Evolutionary conservation across 371 early-diverging fungal species (phyloP), one percentile per base, ranked within the genome.

Genomic region (Polyrhizophydium stewartii): DNA sequence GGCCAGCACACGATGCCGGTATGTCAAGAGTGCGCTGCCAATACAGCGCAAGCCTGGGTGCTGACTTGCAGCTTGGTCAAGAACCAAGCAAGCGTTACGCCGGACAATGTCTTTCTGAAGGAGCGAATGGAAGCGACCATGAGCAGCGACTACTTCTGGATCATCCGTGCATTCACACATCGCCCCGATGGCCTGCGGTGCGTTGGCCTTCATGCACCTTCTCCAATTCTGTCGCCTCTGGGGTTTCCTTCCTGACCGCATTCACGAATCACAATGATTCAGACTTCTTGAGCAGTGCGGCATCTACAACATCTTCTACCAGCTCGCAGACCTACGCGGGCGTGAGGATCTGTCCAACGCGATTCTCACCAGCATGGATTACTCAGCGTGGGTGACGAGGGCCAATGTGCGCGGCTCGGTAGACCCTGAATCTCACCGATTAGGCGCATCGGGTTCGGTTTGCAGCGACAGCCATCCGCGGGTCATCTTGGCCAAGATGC

Each of bases 271-370:
- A 43, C n/a, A n/a, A 43, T 17, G 43, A 16, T 43, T 17, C 3
- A 63, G 66, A 32, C 66, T 90, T 2, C 68, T 92, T 43, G 89
- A 92, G 61, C 81, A 83, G 50, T 90, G 86, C 78, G 85, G 86
- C 53, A 86, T 93, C 27, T 92, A 87, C 71, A 88, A 85, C 60
- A 70, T 87, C 35, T 90, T 83, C 65, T 93, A 92, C 60, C 86
- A 87, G 28, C 70, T 93, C 10, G 89, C 88, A 5, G 94, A 92
- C 61, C 71, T 92, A 6, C 79, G 86, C 47, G 87, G 86, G 55
- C 84, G 94, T 24, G 90, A 92, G 55, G 92, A 93, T 64, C 68
- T 93, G 6, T 83, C 88, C 37, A 87, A 85, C 55, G 78, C 85
- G n/a, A 85, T 92, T 37, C 85, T 93, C 32, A 81, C 82, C 16